phyloP scores from a whole-genome alignment of 2,329 filamentous ascomycete genomes.

The Bretziella fagacearum region DNA sequence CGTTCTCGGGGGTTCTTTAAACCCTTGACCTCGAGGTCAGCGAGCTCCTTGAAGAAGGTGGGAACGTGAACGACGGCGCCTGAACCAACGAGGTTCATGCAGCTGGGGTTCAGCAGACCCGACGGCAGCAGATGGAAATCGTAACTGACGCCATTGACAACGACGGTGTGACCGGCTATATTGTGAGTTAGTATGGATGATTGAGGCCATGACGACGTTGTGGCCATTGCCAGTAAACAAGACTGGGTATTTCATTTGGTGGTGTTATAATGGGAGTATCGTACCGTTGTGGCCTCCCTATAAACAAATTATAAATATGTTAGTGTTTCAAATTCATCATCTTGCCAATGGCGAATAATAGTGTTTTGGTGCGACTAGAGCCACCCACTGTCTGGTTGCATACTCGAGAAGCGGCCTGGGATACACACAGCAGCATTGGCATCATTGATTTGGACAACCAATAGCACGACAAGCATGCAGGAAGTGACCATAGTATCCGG shows the following conservation, averaged over 20 bases:
- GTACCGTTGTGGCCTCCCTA: slow-evolving; percentile 15
- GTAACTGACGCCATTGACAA: slow-evolving; percentile 16
- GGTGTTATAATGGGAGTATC: no score
- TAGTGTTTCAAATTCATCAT: neutral
- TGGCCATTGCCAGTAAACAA: no score
- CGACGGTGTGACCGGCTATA: slow-evolving; percentile 14
- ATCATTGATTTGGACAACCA: no score
- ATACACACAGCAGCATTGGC: no score
- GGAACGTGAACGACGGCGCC: slow-evolving; percentile 48
- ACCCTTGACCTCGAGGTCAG: slow-evolving; percentile 26
- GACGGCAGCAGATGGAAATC: slow-evolving; percentile 24
- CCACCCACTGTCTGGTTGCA: no score
- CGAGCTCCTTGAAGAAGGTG: slow-evolving; percentile 22
- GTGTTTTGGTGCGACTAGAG: no score
- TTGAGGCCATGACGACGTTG: no score
- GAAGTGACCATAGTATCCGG: no score
- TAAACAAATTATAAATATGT: neutral
- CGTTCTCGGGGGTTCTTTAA: slow-evolving; percentile 25
- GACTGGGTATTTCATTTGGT: no score
- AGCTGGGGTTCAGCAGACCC: slow-evolving; percentile 54
- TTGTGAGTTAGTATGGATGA: slow-evolving; percentile 12
- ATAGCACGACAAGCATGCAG: no score
- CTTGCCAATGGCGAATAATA: neutral
- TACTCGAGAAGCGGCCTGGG: no score
- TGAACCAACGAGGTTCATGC: slow-evolving; percentile 58